Evolutionary conservation across 441 rosid species (phyloP).

Genomic region (Corymbia calophylla): DNA sequence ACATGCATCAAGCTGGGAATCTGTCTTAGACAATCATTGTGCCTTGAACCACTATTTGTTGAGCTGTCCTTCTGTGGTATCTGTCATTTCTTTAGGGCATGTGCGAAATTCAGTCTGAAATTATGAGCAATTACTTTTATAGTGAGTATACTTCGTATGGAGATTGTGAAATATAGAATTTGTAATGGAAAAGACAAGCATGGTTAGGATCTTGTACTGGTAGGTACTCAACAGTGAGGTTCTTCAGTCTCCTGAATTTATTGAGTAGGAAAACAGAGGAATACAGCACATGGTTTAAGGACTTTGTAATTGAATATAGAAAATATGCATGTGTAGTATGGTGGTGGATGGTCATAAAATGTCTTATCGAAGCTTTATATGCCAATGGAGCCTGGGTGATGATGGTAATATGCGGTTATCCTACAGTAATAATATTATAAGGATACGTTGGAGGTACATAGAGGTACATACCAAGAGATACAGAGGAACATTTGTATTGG

Average conservation of each 20-base stretch:
- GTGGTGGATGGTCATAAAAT: not conserved
- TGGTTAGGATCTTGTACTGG: not conserved
- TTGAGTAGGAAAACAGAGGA: not conserved
- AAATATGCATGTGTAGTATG: not conserved
- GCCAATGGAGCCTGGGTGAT: not conserved
- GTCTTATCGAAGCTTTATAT: not conserved
- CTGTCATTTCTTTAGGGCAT: not conserved
- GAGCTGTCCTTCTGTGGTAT: not conserved
- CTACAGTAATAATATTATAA: too few species aligned
- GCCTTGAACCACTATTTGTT: not conserved
- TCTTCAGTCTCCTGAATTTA: not conserved
- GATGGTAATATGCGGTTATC: not conserved
- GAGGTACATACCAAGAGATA: not conserved
- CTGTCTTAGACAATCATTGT: not conserved
- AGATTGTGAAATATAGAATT: not conserved
- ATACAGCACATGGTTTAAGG: not conserved
- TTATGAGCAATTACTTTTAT: not conserved
- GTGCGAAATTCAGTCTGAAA: not conserved
- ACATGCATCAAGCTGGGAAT: not conserved
- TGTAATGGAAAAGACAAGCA: not conserved
- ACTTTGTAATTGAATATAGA: not conserved
- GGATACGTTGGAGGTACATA: not conserved
- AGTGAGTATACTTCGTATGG: not conserved
- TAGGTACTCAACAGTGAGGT: not conserved
- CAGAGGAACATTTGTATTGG: not conserved